phyloP scores from a whole-genome alignment of 78 protist genomes.

The Guillardia theta region DNA sequence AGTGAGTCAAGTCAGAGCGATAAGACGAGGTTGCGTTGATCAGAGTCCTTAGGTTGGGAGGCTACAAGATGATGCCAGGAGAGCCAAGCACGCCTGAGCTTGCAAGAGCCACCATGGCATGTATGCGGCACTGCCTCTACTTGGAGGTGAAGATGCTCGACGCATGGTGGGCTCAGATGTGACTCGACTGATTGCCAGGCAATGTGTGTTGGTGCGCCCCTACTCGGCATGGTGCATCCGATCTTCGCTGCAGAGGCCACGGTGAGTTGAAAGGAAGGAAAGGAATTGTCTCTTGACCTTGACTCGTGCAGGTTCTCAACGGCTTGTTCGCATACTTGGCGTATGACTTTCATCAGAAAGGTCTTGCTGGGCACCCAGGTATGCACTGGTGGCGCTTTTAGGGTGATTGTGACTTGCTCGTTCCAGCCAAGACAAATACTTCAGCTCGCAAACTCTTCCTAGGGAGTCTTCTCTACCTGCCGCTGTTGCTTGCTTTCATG shows the following conservation, averaged over 20 bases:
- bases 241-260: slow-evolving; percentile 15
- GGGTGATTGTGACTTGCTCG: no score
- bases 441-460: slow-evolving; percentile 52
- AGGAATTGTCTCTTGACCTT: no score
- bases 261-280: no score
- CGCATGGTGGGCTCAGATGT: no score
- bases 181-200: background rate
- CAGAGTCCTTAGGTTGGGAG: no score
- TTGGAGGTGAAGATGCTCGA: background rate
- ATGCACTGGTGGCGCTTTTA: no score
- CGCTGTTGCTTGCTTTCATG: slow-evolving; percentile 48
- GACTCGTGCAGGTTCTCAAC: no score
- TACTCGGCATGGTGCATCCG: background rate
- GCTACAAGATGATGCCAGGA: slow-evolving; percentile 51
- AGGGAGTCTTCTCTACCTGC: slow-evolving; percentile 51
- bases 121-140: background rate
- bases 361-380: no score
- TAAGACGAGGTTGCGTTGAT: no score
- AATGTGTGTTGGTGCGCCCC: background rate
- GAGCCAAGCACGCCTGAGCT: background rate
- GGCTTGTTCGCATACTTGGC: background rate
- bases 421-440: background rate
- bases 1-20: no score
- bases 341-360: slow-evolving; percentile 4
- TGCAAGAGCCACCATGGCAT: background rate